Conservation (phyloP, 1,139 yeast species). For the Kluyveromyces sp. region DNA sequence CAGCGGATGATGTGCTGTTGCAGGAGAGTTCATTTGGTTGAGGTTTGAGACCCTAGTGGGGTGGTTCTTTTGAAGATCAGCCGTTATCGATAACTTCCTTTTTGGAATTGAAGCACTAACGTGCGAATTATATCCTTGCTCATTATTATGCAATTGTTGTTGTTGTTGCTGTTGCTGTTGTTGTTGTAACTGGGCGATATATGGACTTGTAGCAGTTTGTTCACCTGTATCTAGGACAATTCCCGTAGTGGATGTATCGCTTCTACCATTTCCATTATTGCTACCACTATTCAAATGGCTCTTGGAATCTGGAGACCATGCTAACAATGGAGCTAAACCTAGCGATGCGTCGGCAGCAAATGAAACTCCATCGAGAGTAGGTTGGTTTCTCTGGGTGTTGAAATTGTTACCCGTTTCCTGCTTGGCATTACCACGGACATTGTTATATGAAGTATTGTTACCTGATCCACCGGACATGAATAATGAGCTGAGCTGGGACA, state of each 20-base stretch:
- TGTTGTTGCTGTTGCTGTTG: neutral
- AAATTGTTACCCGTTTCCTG: slow-evolving; percentile 2
- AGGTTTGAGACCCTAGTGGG: neutral
- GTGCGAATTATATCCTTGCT: neutral
- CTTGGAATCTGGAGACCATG: slow-evolving; percentile 15
- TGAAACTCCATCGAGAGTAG: slow-evolving; percentile 14
- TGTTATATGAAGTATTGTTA: slow-evolving; percentile 2
- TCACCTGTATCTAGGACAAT: slow-evolving; percentile 3
- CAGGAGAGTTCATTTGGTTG: neutral
- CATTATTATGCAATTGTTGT: neutral
- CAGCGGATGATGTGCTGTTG: neutral
- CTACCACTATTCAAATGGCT: neutral
- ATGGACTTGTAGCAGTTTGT: neutral
- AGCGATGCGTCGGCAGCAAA: slow-evolving; percentile 29
- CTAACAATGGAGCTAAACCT: slow-evolving; percentile 28
- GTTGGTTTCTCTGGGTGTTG: slow-evolving; percentile 1
- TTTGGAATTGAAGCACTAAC: slow-evolving; percentile 5
- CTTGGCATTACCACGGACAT: slow-evolving; percentile 2
- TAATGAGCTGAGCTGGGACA: slow-evolving; percentile 13
- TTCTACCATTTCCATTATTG: neutral
- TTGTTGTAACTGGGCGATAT: slow-evolving; percentile 1
- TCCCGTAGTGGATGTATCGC: neutral
- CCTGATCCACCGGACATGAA: slow-evolving; percentile 8
- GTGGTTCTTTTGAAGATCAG: neutral
- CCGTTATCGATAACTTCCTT: neutral